These are phyloP conservation scores for Clarireedia hainanense DNA, from an alignment of 2,329 filamentous ascomycete species.

Conservation along the genomic window DNA sequence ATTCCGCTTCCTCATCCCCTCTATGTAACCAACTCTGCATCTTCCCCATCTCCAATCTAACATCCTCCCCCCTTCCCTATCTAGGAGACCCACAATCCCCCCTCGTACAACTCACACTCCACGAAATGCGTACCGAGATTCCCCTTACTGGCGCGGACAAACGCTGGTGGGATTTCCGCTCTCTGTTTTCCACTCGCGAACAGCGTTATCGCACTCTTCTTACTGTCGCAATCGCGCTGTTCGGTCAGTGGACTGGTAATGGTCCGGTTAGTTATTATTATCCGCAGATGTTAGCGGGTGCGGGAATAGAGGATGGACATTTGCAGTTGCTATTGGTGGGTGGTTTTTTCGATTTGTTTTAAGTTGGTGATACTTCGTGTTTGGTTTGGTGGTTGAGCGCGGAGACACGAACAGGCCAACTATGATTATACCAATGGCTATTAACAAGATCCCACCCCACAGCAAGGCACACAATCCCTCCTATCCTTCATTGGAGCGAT, in stretches of 20 bases:
- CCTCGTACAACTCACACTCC: conserved; percentile 25
- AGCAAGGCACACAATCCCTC: conserved; percentile 32
- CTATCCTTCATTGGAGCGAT: conserved; percentile 32
- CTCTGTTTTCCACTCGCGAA: conserved; percentile 22
- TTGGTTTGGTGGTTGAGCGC: too few relatives aligned
- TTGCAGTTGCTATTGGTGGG: conserved; percentile 30
- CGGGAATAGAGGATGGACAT: conserved; percentile 31
- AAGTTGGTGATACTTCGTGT: too few relatives aligned
- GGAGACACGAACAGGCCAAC: too few relatives aligned
- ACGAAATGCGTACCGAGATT: conserved; percentile 25
- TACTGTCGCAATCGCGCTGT: conserved; percentile 28
- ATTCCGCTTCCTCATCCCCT: neutral
- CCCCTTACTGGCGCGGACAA: conserved; percentile 25
- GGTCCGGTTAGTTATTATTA: conserved; percentile 18
- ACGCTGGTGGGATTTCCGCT: conserved; percentile 28
- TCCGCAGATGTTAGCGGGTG: conserved; percentile 18
- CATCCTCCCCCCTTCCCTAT: neutral
- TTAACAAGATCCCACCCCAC: rapidly evolving
- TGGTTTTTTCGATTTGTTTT: rapidly evolving
- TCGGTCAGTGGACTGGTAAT: conserved; percentile 32
- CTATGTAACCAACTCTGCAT: neutral
- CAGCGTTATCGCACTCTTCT: conserved; percentile 25
- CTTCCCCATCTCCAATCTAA: neutral
- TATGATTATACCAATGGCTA: too few relatives aligned
- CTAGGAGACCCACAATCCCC: conserved; percentile 5